Evolutionary conservation across 768 basidiomycete species (phyloP).

Genomic region (Tulasnella sp.): DNA sequence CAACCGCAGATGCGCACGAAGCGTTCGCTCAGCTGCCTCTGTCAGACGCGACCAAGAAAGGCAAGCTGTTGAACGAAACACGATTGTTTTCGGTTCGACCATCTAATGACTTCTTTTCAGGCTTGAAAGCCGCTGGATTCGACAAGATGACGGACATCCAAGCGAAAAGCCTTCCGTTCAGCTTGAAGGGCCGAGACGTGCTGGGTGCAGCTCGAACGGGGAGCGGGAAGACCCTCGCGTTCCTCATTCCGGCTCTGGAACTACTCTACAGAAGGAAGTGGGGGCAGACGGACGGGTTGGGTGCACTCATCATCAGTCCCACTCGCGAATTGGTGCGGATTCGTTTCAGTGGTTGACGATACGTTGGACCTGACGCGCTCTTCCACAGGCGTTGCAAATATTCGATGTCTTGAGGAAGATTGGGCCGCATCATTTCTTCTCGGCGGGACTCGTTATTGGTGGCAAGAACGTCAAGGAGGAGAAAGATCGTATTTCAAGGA

Average conservation of each 20-base stretch:
- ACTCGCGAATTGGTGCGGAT: constrained; percentile 76
- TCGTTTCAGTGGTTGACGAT: neutral
- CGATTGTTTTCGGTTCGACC: neutral
- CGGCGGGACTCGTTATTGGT: constrained; percentile 90
- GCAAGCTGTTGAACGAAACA: constrained; percentile 26
- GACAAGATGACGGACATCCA: constrained; percentile 79
- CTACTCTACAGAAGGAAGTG: constrained; percentile 52
- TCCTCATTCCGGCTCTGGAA: constrained; percentile 57
- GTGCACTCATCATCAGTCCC: constrained; percentile 87
- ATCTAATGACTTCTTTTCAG: constrained; percentile 29
- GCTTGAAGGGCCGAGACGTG: constrained; percentile 52
- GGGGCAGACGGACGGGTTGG: constrained; percentile 64
- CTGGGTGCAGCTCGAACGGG: constrained; percentile 61
- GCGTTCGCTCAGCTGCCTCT: constrained; percentile 68
- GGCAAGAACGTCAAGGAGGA: constrained; percentile 95
- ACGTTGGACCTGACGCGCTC: neutral
- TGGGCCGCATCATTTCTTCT: constrained; percentile 83
- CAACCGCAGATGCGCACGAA: constrained; percentile 38
- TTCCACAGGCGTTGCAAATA: constrained; percentile 81
- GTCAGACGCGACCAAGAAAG: constrained; percentile 63
- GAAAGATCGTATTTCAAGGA: constrained; percentile 70
- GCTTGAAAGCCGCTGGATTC: constrained; percentile 79
- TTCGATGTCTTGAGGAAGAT: constrained; percentile 93
- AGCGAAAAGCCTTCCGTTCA: constrained; percentile 43
- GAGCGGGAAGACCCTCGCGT: constrained; percentile 65